Conservation (phyloP, 768 basidiomycete genomes). For the Pholiota microspora region DNA sequence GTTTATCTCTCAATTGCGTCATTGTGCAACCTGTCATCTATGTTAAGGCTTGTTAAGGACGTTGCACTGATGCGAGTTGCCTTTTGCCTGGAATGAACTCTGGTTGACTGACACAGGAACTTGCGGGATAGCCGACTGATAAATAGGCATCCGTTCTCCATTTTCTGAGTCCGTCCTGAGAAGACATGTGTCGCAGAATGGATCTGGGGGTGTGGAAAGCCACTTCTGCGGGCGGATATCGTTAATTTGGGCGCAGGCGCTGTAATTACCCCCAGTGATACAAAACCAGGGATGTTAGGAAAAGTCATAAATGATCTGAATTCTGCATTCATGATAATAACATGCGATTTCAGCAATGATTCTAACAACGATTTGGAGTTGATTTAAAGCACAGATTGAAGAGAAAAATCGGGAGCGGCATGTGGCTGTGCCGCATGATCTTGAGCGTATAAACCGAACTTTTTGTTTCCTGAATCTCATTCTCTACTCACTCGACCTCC, state of each 20-base stretch:
- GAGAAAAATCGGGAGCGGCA: slow-evolving; percentile 11
- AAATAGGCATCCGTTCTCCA: slow-evolving; percentile 11
- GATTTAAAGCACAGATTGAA: slow-evolving; percentile 10
- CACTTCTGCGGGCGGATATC: background rate
- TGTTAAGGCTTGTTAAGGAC: slow-evolving; percentile 19
- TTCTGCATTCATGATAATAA: too few relatives aligned
- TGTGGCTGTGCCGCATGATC: slow-evolving; percentile 22
- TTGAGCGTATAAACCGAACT: slow-evolving; percentile 7
- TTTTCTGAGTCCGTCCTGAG: slow-evolving; percentile 12
- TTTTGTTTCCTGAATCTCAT: slow-evolving; percentile 12
- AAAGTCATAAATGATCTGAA: too few relatives aligned
- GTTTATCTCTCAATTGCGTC: background rate
- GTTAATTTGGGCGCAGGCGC: background rate
- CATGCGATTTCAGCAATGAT: too few relatives aligned
- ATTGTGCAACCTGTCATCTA: slow-evolving; percentile 13
- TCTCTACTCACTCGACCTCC: too few relatives aligned
- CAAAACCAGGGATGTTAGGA: slow-evolving; percentile 9
- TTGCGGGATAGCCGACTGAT: slow-evolving; percentile 15
- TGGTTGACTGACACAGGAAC: slow-evolving; percentile 4
- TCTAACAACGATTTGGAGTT: too few relatives aligned
- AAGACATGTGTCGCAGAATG: slow-evolving; percentile 9
- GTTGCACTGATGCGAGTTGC: slow-evolving; percentile 12
- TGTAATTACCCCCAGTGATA: too few relatives aligned
- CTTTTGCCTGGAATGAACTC: background rate
- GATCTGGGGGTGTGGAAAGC: background rate